These are phyloP conservation scores for Annulohypoxylon truncatum DNA, from an alignment of 2,329 filamentous ascomycete genomes.

Conservation along the genomic window DNA sequence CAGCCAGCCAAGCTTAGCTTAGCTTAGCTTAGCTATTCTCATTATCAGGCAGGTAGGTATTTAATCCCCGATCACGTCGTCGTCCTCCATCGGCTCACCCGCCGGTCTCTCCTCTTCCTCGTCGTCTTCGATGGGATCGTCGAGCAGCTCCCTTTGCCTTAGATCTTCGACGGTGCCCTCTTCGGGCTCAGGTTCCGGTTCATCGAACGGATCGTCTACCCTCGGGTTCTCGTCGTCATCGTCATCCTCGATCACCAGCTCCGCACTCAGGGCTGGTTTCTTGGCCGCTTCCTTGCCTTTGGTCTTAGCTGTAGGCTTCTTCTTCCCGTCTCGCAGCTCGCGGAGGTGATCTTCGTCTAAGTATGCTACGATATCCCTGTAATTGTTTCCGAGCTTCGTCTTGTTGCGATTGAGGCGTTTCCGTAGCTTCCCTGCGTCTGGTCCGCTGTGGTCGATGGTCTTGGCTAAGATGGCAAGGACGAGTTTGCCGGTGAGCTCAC, in stretches of 20 bases:
- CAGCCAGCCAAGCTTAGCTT: neutral
- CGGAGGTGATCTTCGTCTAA: conserved; percentile 76
- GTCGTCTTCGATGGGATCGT: conserved; percentile 59
- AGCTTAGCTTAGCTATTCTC: neutral
- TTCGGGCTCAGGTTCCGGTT: conserved; percentile 59
- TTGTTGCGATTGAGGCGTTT: conserved; percentile 83
- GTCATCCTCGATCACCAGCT: conserved; percentile 59
- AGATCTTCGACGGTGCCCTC: conserved; percentile 71
- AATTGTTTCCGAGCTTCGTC: conserved; percentile 82
- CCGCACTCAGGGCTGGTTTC: conserved; percentile 57
- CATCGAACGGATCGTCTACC: conserved; percentile 57
- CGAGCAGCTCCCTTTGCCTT: conserved; percentile 64
- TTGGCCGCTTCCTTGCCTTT: conserved; percentile 58
- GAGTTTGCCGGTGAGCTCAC: conserved; percentile 85
- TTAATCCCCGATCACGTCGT: conserved; percentile 58
- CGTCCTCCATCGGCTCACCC: conserved; percentile 48
- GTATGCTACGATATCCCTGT: conserved; percentile 83
- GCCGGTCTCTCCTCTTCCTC: conserved; percentile 54
- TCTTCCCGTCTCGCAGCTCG: conserved; percentile 56
- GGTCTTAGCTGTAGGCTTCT: conserved; percentile 55
- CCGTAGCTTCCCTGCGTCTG: conserved; percentile 71
- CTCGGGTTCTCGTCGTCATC: conserved; percentile 55
- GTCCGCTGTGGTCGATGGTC: conserved; percentile 74
- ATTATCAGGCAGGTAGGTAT: neutral
- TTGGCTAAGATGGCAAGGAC: conserved; percentile 82